These are phyloP conservation scores for Trichoderma sp. DNA, from an alignment of 2,329 filamentous ascomycete genomes.

Conservation along the genomic window DNA sequence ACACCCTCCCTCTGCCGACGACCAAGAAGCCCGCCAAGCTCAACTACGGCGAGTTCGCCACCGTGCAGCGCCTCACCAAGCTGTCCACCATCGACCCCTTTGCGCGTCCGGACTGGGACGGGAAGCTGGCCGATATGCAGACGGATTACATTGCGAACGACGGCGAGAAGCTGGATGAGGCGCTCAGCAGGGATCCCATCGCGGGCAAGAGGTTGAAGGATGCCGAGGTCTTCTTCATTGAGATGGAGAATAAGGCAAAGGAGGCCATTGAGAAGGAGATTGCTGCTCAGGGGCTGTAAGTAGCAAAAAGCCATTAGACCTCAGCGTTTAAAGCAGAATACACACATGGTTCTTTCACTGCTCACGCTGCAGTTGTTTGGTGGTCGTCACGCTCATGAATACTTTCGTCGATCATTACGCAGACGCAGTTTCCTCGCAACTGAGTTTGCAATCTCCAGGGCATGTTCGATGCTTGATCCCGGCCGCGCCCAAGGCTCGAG, in stretches of 20 bases:
- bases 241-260: conserved; percentile 39
- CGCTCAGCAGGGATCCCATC: conserved; percentile 42
- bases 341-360: neutral
- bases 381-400: neutral
- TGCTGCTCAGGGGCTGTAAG: conserved; percentile 18
- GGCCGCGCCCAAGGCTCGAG: conserved; percentile 31
- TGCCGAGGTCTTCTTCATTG: conserved; percentile 43
- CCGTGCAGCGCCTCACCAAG: conserved; percentile 39
- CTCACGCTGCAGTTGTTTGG: neutral
- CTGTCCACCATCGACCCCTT: conserved; percentile 45
- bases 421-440: conserved; percentile 25
- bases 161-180: conserved; percentile 38
- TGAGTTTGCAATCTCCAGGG: conserved; percentile 26
- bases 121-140: conserved; percentile 42
- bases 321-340: neutral
- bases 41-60: conserved; percentile 31
- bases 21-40: conserved; percentile 16
- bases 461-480: conserved; percentile 29
- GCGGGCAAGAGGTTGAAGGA: conserved; percentile 40
- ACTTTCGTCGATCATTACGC: conserved; percentile 1
- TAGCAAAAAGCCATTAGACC: neutral
- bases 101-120: conserved; percentile 41
- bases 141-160: conserved; percentile 50
- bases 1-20: conserved; percentile 15
- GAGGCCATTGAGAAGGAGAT: conserved; percentile 34